Evolutionary conservation across 2,329 filamentous ascomycete species (phyloP), one percentile per base, ranked within the genome.

Genomic region (Aulographum hederae): DNA sequence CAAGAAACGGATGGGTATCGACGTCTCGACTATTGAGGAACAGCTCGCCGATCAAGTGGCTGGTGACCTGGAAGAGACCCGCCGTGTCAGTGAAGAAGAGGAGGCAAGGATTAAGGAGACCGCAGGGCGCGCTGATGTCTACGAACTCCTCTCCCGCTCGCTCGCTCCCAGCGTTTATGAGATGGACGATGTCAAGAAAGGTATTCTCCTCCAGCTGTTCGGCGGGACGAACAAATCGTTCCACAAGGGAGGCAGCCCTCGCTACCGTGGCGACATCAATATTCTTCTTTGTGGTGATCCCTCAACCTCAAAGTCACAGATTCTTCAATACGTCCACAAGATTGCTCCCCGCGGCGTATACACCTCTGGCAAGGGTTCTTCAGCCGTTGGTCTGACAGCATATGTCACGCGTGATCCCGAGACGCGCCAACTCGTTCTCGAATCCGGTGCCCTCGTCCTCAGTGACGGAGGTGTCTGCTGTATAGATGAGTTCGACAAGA

Each of bases 161-260:
- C 63, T 98, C 18, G 89, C 89, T 2, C 89, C 89, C 11, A 94
- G 85, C 37, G 78, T 98, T 46, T 94, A 91, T 58, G 89, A 98
- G 55, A 79, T 92, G 74, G 89, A 98, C 43, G 89, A 98, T 46
- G 84, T 95, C 30, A 98, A 98, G 65, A 98, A 98, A 58, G 89
- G 89, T 8, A 94, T 98, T 38, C 63, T 98, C 8, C 72, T 98
- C 3, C 89, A 98, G 48, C 70, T 98, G 26, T 98, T 98, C 50
- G 86, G 89, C 23, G 89, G 89, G 34, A 93, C 89, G 20, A 98
- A 98, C 63, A 98, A 98, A 59, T 81, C 80, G 1, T 98, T 98
- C 53, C 72, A 92, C 36, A 95, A 94, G 55, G 89, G 89, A 34
- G 89, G 85, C 35, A 93, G 80, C 47, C 89, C 89, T 5, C 85